Base-by-base conservation (phyloP, 2,329 filamentous ascomycete species). In the Colletotrichum tropicicola region DNA sequence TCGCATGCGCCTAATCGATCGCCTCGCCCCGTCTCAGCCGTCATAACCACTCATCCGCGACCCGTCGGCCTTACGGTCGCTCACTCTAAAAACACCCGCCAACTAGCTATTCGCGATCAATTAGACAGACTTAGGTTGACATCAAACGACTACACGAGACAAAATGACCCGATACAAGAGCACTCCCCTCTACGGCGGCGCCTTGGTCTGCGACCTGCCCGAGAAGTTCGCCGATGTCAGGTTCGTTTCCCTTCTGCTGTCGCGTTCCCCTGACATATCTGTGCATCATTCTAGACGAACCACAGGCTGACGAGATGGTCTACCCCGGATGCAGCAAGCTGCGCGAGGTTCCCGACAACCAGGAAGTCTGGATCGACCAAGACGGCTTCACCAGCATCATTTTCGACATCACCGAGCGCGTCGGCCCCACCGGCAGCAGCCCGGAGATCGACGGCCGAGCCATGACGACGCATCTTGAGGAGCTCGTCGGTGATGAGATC, bases 341-440 rank as follows among this genome's bases (percentile, higher is more conserved):
- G 70, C 89, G 92, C 68, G 87, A 93, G 79, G 89, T 94, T 5
- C 92, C 92, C 53, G 91, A 95, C 75, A 92, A 97, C 77, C 94
- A 98, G 81, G 95, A 98, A 83, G 91, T 98, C 70, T 97, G 90
- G 81, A 90, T 98, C 73, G 93, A 97, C 75, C 85, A 87, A 68
- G 86, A 91, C 68, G 94, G 93, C 52, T 94, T 94, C 77, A 93
- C 92, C 3, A 94, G 88, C 79, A 89, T 97, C 75, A 94, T 97
- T 71, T 87, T 98, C 77, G 95, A 98, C 73, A 93, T 98, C 73
- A 91, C 92, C 58, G 91, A 98, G 81, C 91, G 92, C 59, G 90
- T 97, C 21, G 86, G 87, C 65, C 75, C 78, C 13, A 72, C 86
- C 5, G 82, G 84, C 28, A 81, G 79, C 43, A 79, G 82, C 2